Conservation (phyloP, 1,284 basidiomycete species). For the Tylopilus sp. region DNA sequence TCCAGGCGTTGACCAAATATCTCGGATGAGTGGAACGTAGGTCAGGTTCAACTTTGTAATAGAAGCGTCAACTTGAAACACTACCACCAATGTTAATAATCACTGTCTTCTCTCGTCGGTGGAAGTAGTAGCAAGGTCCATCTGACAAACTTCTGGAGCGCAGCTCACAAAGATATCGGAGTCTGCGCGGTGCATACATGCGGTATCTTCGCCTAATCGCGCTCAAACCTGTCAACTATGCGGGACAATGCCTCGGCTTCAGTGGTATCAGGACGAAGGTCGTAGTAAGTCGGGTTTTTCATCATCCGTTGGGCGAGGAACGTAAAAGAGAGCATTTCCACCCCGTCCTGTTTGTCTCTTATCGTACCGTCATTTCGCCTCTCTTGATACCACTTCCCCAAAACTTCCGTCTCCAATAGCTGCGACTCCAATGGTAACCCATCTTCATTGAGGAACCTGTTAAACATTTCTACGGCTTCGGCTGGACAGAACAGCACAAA, state of each 20-base stretch:
- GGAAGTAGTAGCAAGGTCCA: background rate
- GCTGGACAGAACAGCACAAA: constrained; percentile 88
- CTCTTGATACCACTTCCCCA: constrained; percentile 53
- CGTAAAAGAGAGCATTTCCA: constrained; percentile 80
- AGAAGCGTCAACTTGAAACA: background rate
- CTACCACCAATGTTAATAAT: background rate
- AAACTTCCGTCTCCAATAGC: constrained; percentile 52
- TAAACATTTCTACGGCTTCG: constrained; percentile 75
- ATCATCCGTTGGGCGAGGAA: constrained; percentile 71
- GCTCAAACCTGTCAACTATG: constrained; percentile 58
- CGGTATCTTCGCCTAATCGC: background rate
- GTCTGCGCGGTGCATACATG: background rate
- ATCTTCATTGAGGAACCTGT: constrained; percentile 78
- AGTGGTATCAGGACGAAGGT: constrained; percentile 40
- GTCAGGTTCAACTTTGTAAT: background rate
- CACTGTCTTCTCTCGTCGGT: too few relatives aligned
- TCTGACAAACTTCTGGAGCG: background rate
- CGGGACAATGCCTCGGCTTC: constrained; percentile 61
- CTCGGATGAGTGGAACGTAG: constrained; percentile 10
- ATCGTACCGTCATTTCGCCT: constrained; percentile 41
- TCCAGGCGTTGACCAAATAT: constrained; percentile 76
- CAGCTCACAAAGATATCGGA: background rate
- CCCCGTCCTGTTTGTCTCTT: constrained; percentile 60
- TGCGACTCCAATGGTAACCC: constrained; percentile 89
- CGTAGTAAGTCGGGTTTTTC: constrained; percentile 89